phyloP scores from a whole-genome alignment of 768 basidiomycete genomes.

The Podaxis pistillaris region DNA sequence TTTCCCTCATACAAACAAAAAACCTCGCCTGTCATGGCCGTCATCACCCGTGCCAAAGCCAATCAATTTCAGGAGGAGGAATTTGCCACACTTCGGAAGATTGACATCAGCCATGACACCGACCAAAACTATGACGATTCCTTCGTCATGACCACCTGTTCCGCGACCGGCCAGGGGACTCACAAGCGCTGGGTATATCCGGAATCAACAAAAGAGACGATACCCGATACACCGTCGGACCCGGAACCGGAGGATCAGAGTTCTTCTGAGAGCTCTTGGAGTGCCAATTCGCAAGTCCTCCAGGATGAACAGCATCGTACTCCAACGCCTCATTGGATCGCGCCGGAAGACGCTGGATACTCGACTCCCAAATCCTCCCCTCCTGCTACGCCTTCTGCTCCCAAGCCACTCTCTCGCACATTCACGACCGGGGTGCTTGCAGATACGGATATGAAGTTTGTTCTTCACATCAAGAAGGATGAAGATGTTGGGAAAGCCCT shows the following conservation, averaged over 20 bases:
- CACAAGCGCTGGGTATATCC: neutral
- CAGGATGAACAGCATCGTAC: neutral
- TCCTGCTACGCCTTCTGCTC: neutral
- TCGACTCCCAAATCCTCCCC: neutral
- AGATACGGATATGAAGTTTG: neutral
- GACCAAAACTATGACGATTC: neutral
- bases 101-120: neutral
- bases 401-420: neutral
- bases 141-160: neutral
- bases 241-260: neutral
- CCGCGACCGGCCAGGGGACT: neutral
- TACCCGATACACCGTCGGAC: neutral
- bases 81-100: neutral
- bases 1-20: neutral
- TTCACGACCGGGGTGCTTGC: neutral
- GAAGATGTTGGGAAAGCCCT: neutral
- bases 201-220: neutral
- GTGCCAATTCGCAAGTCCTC: too few species aligned
- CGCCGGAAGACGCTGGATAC: neutral
- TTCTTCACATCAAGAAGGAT: neutral
- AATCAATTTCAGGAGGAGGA: slow-evolving; percentile 1
- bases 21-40: neutral
- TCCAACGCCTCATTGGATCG: neutral
- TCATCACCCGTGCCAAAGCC: neutral
- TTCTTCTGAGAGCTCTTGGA: neutral